A percentile compares a stretch with the other conserved stretches of the same genome.
These are phyloP conservation scores for Apophysomyces variabilis DNA, from an alignment of 371 early-diverging fungal species.

Conservation along the genomic window DNA sequence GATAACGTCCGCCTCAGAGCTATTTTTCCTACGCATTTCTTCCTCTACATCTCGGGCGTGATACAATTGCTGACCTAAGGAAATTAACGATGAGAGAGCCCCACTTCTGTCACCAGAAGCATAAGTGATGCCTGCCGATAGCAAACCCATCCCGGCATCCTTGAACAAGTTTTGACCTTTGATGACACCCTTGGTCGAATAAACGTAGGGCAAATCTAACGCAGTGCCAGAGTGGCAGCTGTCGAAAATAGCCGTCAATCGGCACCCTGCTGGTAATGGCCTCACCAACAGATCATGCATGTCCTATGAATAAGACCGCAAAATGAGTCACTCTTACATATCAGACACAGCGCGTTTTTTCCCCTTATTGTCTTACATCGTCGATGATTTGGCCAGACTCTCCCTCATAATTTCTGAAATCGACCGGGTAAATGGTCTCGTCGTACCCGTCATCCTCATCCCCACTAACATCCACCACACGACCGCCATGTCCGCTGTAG, in stretches of 20 bases:
- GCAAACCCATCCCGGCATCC: constrained; percentile 52
- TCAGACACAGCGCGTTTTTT: background rate
- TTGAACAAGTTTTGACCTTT: constrained; percentile 56
- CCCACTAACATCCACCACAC: constrained; percentile 67
- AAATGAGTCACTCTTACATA: background rate
- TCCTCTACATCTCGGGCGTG: constrained; percentile 42
- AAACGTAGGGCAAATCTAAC: constrained; percentile 86
- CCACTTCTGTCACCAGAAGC: constrained; percentile 49
- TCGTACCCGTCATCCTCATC: constrained; percentile 86
- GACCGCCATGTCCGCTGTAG: constrained; percentile 91
- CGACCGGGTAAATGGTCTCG: constrained; percentile 76
- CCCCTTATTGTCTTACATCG: constrained; percentile 54
- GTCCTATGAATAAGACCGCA: constrained; percentile 19
- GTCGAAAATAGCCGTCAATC: constrained; percentile 87
- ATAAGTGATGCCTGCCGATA: constrained; percentile 60
- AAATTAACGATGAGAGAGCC: constrained; percentile 49
- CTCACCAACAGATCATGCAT: constrained; percentile 83
- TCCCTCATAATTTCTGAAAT: constrained; percentile 60
- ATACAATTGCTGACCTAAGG: constrained; percentile 51
- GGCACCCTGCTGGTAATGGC: constrained; percentile 81
- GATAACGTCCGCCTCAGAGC: constrained; percentile 77
- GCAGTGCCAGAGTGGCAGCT: constrained; percentile 88
- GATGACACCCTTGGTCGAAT: constrained; percentile 71
- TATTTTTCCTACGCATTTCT: constrained; percentile 42
- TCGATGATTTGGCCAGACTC: constrained; percentile 83